A percentile compares a stretch with the other conserved stretches of the same genome.
Evolutionary conservation across 768 basidiomycete species (phyloP).

Genomic region (Pulveroboletus sp.): DNA sequence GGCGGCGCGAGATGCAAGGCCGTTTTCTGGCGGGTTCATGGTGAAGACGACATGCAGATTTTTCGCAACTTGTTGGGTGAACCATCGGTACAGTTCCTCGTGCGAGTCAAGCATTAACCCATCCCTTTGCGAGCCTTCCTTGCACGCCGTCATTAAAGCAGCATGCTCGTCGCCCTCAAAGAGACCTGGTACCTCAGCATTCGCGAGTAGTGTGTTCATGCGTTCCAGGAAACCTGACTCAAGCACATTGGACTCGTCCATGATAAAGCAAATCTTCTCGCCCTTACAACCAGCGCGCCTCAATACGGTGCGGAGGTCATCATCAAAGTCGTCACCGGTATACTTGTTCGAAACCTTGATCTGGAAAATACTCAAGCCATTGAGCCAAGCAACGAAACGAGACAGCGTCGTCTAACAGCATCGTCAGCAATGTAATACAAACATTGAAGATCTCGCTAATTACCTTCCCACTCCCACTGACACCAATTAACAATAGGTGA

Average conservation of each 20-base stretch:
- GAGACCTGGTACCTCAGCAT: conserved; percentile 99
- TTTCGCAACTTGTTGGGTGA: conserved; percentile 96
- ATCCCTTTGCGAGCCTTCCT: conserved; percentile 98
- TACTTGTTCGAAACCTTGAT: conserved; percentile 99
- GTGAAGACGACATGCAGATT: conserved; percentile 99
- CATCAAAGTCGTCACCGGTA: conserved; percentile 97
- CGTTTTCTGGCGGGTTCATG: conserved; percentile 97
- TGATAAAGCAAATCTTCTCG: conserved; percentile 99
- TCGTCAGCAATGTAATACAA: conserved; percentile 13
- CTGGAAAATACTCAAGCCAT: conserved; percentile 97
- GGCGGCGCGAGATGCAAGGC: conserved; percentile 90
- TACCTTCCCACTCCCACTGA: conserved; percentile 98
- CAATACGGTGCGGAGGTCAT: conserved; percentile 91
- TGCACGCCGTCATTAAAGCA: conserved; percentile 97
- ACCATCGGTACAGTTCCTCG: conserved; percentile 98
- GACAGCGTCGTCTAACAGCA: conserved; percentile 82
- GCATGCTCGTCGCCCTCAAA: conserved; percentile 99
- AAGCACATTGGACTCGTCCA: conserved; percentile 99
- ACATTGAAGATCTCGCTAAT: conserved; percentile 11
- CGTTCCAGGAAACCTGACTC: conserved; percentile 98
- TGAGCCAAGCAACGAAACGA: conserved; percentile 99
- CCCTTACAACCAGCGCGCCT: conserved; percentile 96
- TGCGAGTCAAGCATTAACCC: conserved; percentile 97
- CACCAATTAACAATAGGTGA: conserved; percentile 92
- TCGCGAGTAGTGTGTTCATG: conserved; percentile 99